Conservation (phyloP, 2,329 filamentous ascomycete species). For the Trematosphaeria pertusa region DNA sequence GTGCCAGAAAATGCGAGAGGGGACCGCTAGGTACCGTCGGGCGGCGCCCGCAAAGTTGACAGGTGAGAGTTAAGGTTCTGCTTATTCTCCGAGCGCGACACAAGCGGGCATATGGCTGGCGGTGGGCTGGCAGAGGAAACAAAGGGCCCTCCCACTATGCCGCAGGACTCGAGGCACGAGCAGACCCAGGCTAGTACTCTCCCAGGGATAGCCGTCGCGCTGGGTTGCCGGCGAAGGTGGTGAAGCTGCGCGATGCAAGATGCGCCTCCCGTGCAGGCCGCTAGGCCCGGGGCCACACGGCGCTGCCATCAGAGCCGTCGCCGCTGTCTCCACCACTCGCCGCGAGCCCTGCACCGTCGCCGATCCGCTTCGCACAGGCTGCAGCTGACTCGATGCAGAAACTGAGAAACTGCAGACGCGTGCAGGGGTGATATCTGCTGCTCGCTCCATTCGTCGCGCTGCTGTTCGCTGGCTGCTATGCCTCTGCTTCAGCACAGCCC, state of each 20-base stretch:
- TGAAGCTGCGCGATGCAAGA: constrained; percentile 35
- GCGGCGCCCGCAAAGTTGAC: no score
- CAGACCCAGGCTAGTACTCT: constrained; percentile 3
- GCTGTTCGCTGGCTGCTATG: constrained; percentile 18
- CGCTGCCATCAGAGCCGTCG: constrained; percentile 30
- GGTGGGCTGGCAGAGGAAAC: constrained; percentile 30
- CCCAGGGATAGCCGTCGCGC: constrained; percentile 16
- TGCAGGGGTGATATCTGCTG: constrained; percentile 34
- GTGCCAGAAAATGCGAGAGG: constrained; percentile 20
- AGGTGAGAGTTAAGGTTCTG: constrained; percentile 47
- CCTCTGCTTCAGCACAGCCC: constrained; percentile 28
- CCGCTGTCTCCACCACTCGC: constrained; percentile 34
- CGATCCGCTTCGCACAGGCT: constrained; percentile 36
- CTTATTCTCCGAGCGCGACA: constrained; percentile 48
- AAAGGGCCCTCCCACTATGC: constrained; percentile 26
- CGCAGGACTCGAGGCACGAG: constrained; percentile 10
- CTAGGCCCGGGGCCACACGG: constrained; percentile 33
- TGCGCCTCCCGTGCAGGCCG: constrained; percentile 22
- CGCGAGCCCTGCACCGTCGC: constrained; percentile 28
- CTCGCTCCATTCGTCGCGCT: constrained; percentile 30
- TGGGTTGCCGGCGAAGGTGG: constrained; percentile 26
- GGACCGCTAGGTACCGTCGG: constrained; percentile 33
- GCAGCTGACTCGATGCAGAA: constrained; percentile 43
- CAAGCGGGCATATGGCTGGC: constrained; percentile 32
- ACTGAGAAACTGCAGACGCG: no score